Evolutionary conservation across 2,329 filamentous ascomycete genomes (phyloP), one percentile per base, ranked within the genome.

Genomic region (Paecilomyces niveus): DNA sequence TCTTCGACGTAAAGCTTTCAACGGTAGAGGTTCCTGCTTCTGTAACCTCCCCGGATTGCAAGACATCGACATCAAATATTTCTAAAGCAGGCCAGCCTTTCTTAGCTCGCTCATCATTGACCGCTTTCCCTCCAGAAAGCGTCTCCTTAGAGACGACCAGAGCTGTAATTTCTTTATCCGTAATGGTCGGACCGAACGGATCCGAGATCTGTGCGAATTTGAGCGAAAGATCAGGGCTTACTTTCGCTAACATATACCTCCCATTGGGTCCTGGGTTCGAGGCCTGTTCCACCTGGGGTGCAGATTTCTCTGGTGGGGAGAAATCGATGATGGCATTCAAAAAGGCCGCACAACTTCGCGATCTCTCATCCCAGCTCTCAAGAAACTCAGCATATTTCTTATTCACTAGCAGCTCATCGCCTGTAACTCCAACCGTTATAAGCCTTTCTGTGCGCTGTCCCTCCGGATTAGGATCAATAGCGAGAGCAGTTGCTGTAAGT

Each of bases 61-160:
- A 81, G 13, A 97, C 90, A 67, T 94, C 90, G 29, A 97, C 90
- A 71, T 96, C 92, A 67, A 91, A 96, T 0, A 95, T 83, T 26
- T 91, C 86, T 45, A 99, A 78, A 24, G 79, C 74, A 35, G 80
- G 77, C 92, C 91, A 97, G 1, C 89, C 89, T 60, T 87, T 88
- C 65, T 89, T 88, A 29, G 69, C 76, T 52, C 94, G 84, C 71
- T 88, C 89, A n/a, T 88, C 82, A 70, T 99, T 99, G 64, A 99
- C 90, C 0, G 89, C 89, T 59, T 85, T 80, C 4, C 92, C 94
- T 33, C 94, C 94, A 1, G 86, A 82, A 56, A 90, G 83, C 15
- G 94, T 97, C 78, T 99, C 94, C 11, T 84, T 87, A 5, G 92
- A 97, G 5, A 97, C 86, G 2, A 96, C 88, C 57, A 99, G 80